These are phyloP conservation scores for Cutaneotrichosporon cyanovorans DNA, from an alignment of 1,284 basidiomycete genomes.

Conservation along the genomic window DNA sequence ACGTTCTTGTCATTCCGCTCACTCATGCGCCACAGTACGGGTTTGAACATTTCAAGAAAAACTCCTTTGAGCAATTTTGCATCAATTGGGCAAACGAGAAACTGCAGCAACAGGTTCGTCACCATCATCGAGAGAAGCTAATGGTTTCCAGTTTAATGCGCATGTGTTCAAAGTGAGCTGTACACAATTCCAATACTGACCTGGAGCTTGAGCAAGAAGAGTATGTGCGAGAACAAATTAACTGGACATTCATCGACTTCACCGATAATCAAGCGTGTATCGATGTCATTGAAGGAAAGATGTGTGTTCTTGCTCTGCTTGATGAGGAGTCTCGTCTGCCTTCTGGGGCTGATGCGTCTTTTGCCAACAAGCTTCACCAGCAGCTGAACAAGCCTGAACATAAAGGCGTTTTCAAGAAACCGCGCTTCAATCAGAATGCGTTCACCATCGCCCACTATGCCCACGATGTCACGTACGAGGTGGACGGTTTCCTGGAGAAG, in stretches of 20 bases:
- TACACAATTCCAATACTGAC: neutral
- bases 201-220: slow-evolving; percentile 88
- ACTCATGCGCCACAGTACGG: slow-evolving; percentile 54
- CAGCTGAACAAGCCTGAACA: slow-evolving; percentile 80
- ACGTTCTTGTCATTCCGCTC: slow-evolving; percentile 19
- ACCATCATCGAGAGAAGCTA: neutral
- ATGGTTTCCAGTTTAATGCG: slow-evolving; percentile 68
- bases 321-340: slow-evolving; percentile 98
- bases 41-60: slow-evolving; percentile 97
- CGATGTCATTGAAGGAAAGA: slow-evolving; percentile 94
- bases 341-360: slow-evolving; percentile 83
- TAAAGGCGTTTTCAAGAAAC: slow-evolving; percentile 92
- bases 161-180: slow-evolving; percentile 77
- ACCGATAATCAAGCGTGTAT: slow-evolving; percentile 99
- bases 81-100: slow-evolving; percentile 99
- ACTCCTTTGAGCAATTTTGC: slow-evolving; percentile 99
- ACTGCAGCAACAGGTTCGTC: slow-evolving; percentile 74
- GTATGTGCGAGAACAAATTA: slow-evolving; percentile 95
- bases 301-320: slow-evolving; percentile 87
- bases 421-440: slow-evolving; percentile 89
- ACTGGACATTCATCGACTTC: slow-evolving; percentile 99
- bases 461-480: slow-evolving; percentile 95
- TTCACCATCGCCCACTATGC: slow-evolving; percentile 99
- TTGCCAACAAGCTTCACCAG: slow-evolving; percentile 85
- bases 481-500: slow-evolving; percentile 97